Evolutionary conservation across 179 eudicot genomes (phyloP), one percentile per base, ranked within the genome.

Genomic region (Nepenthes alata): DNA sequence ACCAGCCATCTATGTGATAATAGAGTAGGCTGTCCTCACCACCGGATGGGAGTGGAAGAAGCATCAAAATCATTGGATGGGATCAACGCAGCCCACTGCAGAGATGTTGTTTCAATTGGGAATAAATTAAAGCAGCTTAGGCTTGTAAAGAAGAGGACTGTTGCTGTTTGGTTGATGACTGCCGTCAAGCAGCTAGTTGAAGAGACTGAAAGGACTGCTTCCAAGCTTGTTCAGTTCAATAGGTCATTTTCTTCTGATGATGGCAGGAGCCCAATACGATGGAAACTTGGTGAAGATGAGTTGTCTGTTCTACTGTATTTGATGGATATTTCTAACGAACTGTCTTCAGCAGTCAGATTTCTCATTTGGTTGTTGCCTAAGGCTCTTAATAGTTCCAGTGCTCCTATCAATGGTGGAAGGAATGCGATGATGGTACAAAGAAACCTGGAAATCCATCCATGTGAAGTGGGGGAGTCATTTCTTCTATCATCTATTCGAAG

Each of bases 211-310:
- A 85, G 72, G 75, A 63, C 69, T 53, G 71, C 75, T 15, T 48
- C 73, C 62, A 94, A 83, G 66, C 70, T 61, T 67, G 83, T 84
- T 36, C 87, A 77, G 60, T 71, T 74, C 57, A 75, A 75, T 57
- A 82, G 87, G 79, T 54, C 76, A 60, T 50, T 74, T 38, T 67
- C 93, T 71, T 62, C 87, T 71, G 84, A 59, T 65, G 91, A 85
- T 72, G 96, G 82, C 47, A 78, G 81, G 65, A 73, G 75, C 71
- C 77, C 80, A 16, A 61, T 61, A 37, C 69, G 63, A 63, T 90
- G 99, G 99, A 94, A 84, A 70, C 89, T 94, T 58, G 91, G 97
- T 57, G 97, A 94, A 72, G 96, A 90, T 70, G 97, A 94, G 77
- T 65, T 94, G 60, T 85, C 99, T 63, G 66, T 86, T 65, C 67